Conservation (phyloP, 2,329 filamentous ascomycete species). For the Fusarium sarcochroum region DNA sequence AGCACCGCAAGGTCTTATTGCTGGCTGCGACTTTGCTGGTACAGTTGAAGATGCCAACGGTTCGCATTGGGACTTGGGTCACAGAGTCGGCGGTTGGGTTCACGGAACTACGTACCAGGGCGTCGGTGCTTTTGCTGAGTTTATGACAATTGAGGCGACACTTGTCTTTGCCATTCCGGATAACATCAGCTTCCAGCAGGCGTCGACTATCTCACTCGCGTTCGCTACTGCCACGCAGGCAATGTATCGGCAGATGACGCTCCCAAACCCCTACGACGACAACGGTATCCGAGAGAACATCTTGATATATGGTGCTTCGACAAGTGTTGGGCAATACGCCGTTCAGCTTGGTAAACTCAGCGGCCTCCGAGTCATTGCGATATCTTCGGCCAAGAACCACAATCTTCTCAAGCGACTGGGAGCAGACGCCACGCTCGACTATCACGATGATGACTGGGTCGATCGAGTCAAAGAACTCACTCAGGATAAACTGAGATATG, state of each 20-base stretch:
- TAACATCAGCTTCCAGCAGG: conserved; percentile 11
- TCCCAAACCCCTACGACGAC: not conserved
- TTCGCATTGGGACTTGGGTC: not conserved
- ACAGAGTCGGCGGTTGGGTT: conserved; percentile 20
- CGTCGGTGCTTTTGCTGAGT: conserved; percentile 9
- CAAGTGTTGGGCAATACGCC: conserved; percentile 19
- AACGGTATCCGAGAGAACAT: not conserved
- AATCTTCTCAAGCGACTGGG: not conserved
- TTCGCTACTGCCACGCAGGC: conserved; percentile 18
- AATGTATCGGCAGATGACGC: not conserved
- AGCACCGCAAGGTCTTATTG: not conserved
- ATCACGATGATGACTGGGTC: conserved; percentile 7
- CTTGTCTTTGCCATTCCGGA: conserved; percentile 14
- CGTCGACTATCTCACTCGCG: conserved; percentile 8
- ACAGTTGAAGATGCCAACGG: conserved; percentile 2
- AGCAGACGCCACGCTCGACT: conserved; percentile 4
- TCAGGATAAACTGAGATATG: not conserved
- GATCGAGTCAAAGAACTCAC: not conserved
- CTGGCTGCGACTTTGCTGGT: conserved; percentile 17
- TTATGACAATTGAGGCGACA: not conserved
- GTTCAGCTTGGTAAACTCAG: conserved; percentile 16
- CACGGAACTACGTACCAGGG: not conserved
- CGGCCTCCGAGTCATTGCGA: conserved; percentile 3
- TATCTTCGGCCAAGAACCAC: conserved; percentile 14
- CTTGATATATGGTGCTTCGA: conserved; percentile 14